Base-by-base conservation (phyloP, 192 early-diverging fungal genomes). In the Allomyces macrogynus region DNA sequence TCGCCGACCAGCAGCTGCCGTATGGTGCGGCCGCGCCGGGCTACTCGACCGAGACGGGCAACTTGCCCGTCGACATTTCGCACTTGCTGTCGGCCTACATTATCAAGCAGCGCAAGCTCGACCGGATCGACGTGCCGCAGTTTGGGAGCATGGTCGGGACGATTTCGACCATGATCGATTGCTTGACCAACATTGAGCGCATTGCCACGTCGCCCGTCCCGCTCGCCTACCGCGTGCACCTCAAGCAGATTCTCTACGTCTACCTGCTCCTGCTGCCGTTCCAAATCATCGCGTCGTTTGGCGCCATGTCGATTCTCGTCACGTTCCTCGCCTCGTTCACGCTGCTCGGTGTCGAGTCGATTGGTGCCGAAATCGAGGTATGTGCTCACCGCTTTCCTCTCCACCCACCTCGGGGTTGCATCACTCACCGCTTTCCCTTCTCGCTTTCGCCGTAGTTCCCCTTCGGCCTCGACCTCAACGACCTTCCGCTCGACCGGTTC, bases 151-250 rank as follows among this genome's bases (percentile, higher is more conserved):
- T 85, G 71, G 68, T 83, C 64, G 72, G 67, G 23, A 62, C 65
- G 20, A 18, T 88, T 25, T 83, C 77, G 64, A 62, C 65, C 1
- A 63, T 89, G 67, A 70, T 77, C 44, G 78, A 80, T 20, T 78
- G 78, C 64, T 68, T 90, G 20, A 80, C 84, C 43, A 69, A 73
- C 10, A 90, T 89, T 67, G 90, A 93, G 76, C 84, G 93, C 54
- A 90, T 96, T 69, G 67, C 86, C 16, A 78, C 79, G 42, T 88
- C 87, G 16, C 93, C 93, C 4, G 91, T 94, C 66, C 93, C 92
- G 18, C 66, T 88, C 60, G 88, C 90, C 8, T 94, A 94, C 67
- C 76, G 81, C n/a, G 87, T 91, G 66, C 91, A 93, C 73, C 75
- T 97, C 65, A 81, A 86, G 65, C 93, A 96, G 73, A 84, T 83